Percentiles rank a stretch among this genome's conserved stretches.
Evolutionary conservation across 805 yeast genomes (phyloP).

Genomic region (Middelhovenomyces tepae): DNA sequence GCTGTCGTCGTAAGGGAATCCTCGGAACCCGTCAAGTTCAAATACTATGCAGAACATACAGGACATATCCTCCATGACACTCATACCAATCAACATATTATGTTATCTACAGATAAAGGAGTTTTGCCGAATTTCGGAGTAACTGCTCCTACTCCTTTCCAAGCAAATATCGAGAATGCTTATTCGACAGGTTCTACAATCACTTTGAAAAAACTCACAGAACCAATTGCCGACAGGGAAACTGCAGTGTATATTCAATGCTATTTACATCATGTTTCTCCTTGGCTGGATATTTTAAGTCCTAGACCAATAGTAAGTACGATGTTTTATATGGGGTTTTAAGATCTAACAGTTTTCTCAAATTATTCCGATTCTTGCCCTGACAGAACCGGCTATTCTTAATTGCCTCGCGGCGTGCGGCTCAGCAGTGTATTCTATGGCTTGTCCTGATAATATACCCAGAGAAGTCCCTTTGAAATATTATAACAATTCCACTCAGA

Average conservation of each 20-base stretch:
- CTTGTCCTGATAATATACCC: background rate
- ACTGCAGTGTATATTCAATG: slow-evolving; percentile 1
- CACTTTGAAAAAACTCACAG: background rate
- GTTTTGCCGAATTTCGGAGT: no score
- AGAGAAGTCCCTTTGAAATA: slow-evolving; percentile 1
- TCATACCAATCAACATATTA: no score
- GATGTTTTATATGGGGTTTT: no score
- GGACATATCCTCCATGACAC: no score
- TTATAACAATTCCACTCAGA: background rate
- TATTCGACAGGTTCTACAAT: background rate
- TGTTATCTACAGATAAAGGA: no score
- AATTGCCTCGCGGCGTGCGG: slow-evolving; percentile 7
- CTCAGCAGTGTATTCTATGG: slow-evolving; percentile 1
- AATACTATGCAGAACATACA: no score
- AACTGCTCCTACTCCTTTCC: no score
- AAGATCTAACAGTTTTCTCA: no score
- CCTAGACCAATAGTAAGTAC: slow-evolving; percentile 4
- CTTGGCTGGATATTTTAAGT: slow-evolving; percentile 2
- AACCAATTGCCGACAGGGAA: background rate
- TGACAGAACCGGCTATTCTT: slow-evolving; percentile 4
- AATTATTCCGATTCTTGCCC: slow-evolving; percentile 5
- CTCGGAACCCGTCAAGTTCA: no score
- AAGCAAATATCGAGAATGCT: no score
- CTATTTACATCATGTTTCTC: slow-evolving; percentile 3
- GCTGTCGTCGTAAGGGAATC: no score